Percentiles rank a stretch among this genome's conserved stretches.
These are phyloP conservation scores for Bipolaris victoriae DNA, from an alignment of 2,329 filamentous ascomycete species.

Conservation along the genomic window DNA sequence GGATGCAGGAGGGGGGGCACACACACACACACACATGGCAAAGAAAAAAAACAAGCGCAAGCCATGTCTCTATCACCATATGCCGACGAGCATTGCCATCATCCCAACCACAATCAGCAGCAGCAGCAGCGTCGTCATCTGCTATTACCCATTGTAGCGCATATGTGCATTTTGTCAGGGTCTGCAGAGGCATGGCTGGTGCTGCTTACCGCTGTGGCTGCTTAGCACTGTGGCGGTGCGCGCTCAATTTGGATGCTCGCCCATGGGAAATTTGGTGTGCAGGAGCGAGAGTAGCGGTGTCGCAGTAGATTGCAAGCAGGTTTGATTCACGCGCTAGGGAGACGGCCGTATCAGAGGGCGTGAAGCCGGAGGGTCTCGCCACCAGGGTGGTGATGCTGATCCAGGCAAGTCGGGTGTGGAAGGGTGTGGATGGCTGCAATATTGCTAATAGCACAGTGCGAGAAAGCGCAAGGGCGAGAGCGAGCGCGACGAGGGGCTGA, in stretches of 20 bases:
- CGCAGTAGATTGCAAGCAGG: constrained; percentile 4
- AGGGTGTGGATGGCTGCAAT: not conserved
- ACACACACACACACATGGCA: too few relatives aligned
- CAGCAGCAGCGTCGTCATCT: too few relatives aligned
- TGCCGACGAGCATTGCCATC: not conserved
- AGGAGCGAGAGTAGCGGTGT: constrained; percentile 18
- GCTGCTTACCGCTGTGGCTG: constrained; percentile 34
- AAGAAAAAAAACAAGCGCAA: too few relatives aligned
- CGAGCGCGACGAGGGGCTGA: constrained; percentile 5
- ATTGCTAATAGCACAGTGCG: constrained; percentile 6
- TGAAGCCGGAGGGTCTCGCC: not conserved
- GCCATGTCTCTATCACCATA: too few relatives aligned
- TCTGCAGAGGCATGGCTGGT: constrained; percentile 11
- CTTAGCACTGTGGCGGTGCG: constrained; percentile 29
- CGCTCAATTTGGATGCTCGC: constrained; percentile 4
- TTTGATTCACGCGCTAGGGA: not conserved
- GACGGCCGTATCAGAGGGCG: not conserved
- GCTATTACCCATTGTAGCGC: too few relatives aligned
- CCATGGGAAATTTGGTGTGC: not conserved
- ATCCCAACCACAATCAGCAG: too few relatives aligned
- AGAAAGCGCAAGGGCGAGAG: not conserved
- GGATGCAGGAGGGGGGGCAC: too few relatives aligned
- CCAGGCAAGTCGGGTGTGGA: constrained; percentile 5
- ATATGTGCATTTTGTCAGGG: not conserved
- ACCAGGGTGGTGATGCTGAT: constrained; percentile 4